Evolutionary conservation across 306 rosid species (phyloP).

Genomic region (Lithocarpus polystachyus): DNA sequence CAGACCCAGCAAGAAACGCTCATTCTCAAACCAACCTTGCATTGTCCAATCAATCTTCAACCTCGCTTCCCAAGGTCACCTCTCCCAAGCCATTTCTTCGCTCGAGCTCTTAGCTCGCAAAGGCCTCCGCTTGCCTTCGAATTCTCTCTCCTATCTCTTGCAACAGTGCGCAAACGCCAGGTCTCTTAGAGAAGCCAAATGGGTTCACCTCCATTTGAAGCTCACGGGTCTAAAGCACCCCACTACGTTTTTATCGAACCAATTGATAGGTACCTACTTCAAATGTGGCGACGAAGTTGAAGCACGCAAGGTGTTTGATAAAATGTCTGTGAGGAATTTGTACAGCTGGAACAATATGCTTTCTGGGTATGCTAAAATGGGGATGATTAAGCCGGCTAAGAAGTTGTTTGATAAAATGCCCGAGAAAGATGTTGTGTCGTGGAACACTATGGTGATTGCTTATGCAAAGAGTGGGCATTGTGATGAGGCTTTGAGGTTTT

Average conservation of each 20-base stretch:
- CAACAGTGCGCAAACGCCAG: slow-evolving; percentile 50
- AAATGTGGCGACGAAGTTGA: slow-evolving; percentile 48
- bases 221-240: slow-evolving; percentile 69
- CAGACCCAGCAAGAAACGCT: slow-evolving; percentile 24
- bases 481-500: slow-evolving; percentile 61
- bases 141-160: slow-evolving; percentile 50
- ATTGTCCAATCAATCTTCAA: slow-evolving; percentile 46
- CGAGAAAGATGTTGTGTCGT: slow-evolving; percentile 64
- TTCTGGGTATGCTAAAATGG: slow-evolving; percentile 74
- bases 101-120: slow-evolving; percentile 53
- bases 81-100: slow-evolving; percentile 59
- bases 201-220: slow-evolving; percentile 68
- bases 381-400: slow-evolving; percentile 56
- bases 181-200: slow-evolving; percentile 50
- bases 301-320: slow-evolving; percentile 76
- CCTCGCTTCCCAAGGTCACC: slow-evolving; percentile 38
- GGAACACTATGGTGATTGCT: slow-evolving; percentile 81
- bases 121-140: slow-evolving; percentile 71
- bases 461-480: slow-evolving; percentile 48
- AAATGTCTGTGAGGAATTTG: slow-evolving; percentile 69
- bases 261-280: slow-evolving; percentile 61
- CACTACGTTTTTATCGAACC: slow-evolving; percentile 53
- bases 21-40: slow-evolving; percentile 39
- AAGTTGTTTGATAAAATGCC: slow-evolving; percentile 57
- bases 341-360: slow-evolving; percentile 84